Base-by-base conservation (phyloP, 495 filamentous ascomycete species). In the Thozetella sp. region DNA sequence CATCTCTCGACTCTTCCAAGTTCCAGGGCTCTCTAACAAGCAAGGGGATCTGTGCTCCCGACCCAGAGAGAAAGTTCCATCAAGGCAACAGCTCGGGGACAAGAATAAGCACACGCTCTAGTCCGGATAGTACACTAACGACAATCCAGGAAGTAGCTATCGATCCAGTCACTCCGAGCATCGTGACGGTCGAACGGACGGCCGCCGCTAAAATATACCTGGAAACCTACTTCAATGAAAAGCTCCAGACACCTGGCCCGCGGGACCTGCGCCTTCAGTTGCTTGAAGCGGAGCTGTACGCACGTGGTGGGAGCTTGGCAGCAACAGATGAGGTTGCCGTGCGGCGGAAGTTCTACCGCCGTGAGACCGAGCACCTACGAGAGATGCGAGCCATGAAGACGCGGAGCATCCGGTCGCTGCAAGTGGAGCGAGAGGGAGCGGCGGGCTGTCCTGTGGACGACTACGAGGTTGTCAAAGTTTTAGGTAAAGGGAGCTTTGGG, bases 401-500 rank as follows among this genome's bases (percentile, higher is more conserved):
- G 9, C 84, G 76, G 40, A 82, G 84, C 22, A 75, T 84, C 40
- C 58, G 68, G n/a, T 59, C 67, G 17, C 58, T 74, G 19, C 65
- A 70, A 1, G 83, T 64, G 2, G 50, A 60, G 30, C 30, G 54
- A 10, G 67, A 63, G 13, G 62, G 61, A 2, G 53, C 67, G 1
- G 65, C 61, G 12, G 48, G 63, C 11, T 65, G 64, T 46, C 54
- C 67, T 24, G 69, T 66, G 15, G 70, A 84, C 2, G 87, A 87
- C n/a, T 97, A 91, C 63, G 91, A 97, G 62, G 75, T 87, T 19
- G 75, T 97, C 37, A 90, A 90, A 63, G 78, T 93, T n/a, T 82
- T 98, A n/a, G 94, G 94, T 0, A 96, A 93, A 71, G 94, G 94
- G 15, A 97, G 93, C 65, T 98, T 97, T 76, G 94, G 94, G 1